Base-by-base conservation (phyloP, 805 yeast genomes). In the Yarrowia sp. region DNA sequence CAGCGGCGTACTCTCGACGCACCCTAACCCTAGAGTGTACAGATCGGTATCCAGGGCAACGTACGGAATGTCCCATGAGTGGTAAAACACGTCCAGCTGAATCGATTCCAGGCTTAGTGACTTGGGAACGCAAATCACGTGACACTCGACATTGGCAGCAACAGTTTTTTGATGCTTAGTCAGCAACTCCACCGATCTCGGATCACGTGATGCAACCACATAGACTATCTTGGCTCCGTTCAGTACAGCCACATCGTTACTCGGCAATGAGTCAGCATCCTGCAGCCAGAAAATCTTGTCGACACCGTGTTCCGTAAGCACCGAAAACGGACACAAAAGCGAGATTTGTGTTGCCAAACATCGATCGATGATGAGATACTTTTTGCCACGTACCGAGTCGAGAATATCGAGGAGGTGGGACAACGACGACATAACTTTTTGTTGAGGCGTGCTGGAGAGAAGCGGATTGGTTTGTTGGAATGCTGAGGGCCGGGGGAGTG, bases 291-390 rank as follows among this genome's bases (percentile, higher is more conserved):
- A 74, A 4, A 84, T 78, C 57, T 76, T 77, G 36, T 77, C 78
- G 57, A 87, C 82, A 62, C 85, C 86, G 42, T 75, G 77, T 42
- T 78, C 77, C 69, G 83, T 83, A 35, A 87, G 77, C 8, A 74
- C 71, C 64, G 83, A 80, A 72, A 86, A 86, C 10, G 87, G 83
- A 11, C 86, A 81, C 39, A 86, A 74, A 41, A 77, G 77, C 71
- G 88, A 84, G 65, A 87, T 74, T 11, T 82, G 71, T 0, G 82
- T 75, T 2, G 87, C 78, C 42, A 86, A 71, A 4, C 74, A 70
- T 36, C 77, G 76, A 66, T 86, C 87, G 38, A 85, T 72, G 14
- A 81, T 69, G 64, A 82, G 60, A 45, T 73, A 47, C 68, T 76
- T 74, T 45, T 71, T 73, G 14, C 65, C 65, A 3, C 64, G 8